These are phyloP conservation scores for Ganoderma lingzhi DNA, from an alignment of 1,284 basidiomycete species.

Conservation along the genomic window DNA sequence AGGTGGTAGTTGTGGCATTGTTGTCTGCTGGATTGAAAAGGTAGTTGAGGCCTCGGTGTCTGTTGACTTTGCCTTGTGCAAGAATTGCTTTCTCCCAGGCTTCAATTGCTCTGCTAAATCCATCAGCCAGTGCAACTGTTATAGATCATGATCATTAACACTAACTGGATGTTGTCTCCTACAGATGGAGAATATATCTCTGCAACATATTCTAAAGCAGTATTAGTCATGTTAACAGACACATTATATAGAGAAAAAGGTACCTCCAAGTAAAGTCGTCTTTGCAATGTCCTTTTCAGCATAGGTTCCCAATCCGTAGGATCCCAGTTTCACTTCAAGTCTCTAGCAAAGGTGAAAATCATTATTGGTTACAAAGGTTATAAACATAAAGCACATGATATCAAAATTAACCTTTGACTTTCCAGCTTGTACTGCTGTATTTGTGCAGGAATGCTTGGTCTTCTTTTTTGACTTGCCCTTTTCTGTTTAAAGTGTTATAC, in stretches of 20 bases:
- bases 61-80: conserved; percentile 42
- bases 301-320: conserved; percentile 55
- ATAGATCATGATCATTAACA: too few relatives aligned
- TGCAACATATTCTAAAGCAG: conserved; percentile 52
- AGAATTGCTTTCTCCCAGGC: too few relatives aligned
- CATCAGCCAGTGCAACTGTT: too few relatives aligned
- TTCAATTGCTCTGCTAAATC: too few relatives aligned
- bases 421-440: conserved; percentile 3
- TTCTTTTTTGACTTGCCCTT: background rate
- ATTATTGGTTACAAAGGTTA: background rate
- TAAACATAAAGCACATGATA: background rate
- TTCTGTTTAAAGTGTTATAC: background rate
- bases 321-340: conserved; percentile 45
- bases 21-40: conserved; percentile 56
- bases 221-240: background rate
- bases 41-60: conserved; percentile 59
- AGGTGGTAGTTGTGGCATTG: conserved; percentile 34
- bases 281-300: conserved; percentile 41
- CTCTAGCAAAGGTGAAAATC: conserved; percentile 30
- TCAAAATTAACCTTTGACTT: conserved; percentile 6
- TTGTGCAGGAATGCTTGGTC: background rate
- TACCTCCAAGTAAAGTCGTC: conserved; percentile 50
- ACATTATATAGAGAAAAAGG: background rate
- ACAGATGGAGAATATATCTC: conserved; percentile 39
- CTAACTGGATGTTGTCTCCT: too few relatives aligned